phyloP scores from a whole-genome alignment of 2,329 filamentous ascomycete species.

The Fulvia fulva region DNA sequence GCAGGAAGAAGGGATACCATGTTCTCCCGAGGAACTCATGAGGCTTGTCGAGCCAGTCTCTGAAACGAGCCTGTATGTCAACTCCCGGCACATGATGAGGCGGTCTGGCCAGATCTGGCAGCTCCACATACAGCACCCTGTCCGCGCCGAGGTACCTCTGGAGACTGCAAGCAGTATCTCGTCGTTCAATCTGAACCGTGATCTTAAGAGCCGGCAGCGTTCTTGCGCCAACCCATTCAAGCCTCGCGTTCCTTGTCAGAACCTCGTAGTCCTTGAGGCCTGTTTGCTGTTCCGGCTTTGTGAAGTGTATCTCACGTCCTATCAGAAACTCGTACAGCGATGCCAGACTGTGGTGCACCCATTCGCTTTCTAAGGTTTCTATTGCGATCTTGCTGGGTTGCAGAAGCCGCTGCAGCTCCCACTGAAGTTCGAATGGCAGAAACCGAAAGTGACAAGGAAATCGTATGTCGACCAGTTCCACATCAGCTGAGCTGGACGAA shows the following conservation, averaged over 20 bases:
- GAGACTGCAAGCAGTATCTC: slow-evolving; percentile 22
- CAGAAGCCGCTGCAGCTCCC: slow-evolving; percentile 23
- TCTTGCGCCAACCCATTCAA: slow-evolving; percentile 13
- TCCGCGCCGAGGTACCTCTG: slow-evolving; percentile 34
- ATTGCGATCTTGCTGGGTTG: slow-evolving; percentile 13
- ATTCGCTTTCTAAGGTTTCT: slow-evolving; percentile 8
- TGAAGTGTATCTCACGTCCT: too few relatives aligned
- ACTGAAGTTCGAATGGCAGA: slow-evolving; percentile 19
- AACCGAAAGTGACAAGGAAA: too few relatives aligned
- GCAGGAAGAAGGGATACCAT: slow-evolving; percentile 40
- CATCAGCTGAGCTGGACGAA: too few relatives aligned
- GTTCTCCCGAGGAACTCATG: slow-evolving; percentile 40
- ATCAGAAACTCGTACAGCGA: slow-evolving; percentile 11
- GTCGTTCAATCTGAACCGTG: slow-evolving; percentile 19
- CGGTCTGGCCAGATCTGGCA: too few relatives aligned
- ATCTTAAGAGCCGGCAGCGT: too few relatives aligned
- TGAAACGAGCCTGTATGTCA: too few relatives aligned
- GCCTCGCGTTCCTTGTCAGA: slow-evolving; percentile 11
- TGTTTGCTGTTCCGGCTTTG: too few relatives aligned
- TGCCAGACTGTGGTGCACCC: slow-evolving; percentile 2
- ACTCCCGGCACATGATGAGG: too few relatives aligned
- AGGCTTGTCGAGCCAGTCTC: too few relatives aligned
- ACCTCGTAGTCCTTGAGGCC: too few relatives aligned
- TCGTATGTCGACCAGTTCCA: too few relatives aligned
- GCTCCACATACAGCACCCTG: slow-evolving; percentile 40